Conservation (phyloP, 257 asterid species). For the Buddleja alternifolia region DNA sequence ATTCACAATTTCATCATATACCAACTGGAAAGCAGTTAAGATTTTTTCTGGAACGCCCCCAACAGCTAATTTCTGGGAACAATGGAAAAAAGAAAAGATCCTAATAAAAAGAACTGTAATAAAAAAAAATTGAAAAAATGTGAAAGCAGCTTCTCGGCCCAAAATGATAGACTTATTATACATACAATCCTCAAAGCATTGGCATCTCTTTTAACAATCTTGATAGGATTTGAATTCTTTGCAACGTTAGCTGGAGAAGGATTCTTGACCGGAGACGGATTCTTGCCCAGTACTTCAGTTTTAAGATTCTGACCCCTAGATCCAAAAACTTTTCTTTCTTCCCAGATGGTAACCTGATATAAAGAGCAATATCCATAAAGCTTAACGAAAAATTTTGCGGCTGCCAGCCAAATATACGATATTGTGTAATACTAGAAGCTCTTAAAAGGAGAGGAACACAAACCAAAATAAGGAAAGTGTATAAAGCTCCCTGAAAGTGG, state of each 20-base stretch:
- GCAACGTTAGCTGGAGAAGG: slow-evolving; percentile 50
- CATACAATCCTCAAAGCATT: slow-evolving; percentile 81
- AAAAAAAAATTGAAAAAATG: slow-evolving; percentile 14
- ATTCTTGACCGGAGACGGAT: slow-evolving; percentile 5
- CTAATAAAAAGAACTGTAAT: slow-evolving; percentile 16
- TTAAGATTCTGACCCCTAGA: slow-evolving; percentile 89
- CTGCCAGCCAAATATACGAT: not conserved
- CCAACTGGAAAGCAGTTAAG: slow-evolving; percentile 71
- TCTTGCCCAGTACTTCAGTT: slow-evolving; percentile 69
- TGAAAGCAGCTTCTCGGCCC: slow-evolving; percentile 23
- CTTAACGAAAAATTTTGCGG: slow-evolving; percentile 14
- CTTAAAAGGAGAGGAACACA: not conserved
- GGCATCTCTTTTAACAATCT: slow-evolving; percentile 82
- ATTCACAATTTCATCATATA: slow-evolving; percentile 64
- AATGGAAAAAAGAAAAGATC: slow-evolving; percentile 20
- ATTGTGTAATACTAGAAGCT: not conserved
- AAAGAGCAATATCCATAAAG: slow-evolving; percentile 21
- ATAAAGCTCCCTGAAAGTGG: not conserved
- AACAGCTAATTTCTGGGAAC: slow-evolving; percentile 80
- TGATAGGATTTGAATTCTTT: slow-evolving; percentile 71
- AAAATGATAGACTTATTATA: slow-evolving; percentile 7
- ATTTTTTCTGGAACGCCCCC: slow-evolving; percentile 86
- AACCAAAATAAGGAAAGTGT: not conserved
- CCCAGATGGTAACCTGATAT: slow-evolving; percentile 88
- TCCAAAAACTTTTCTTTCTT: slow-evolving; percentile 95